A percentile compares a stretch with the other conserved stretches of the same genome.
Conservation (phyloP, 2,329 filamentous ascomycete species). For the Tolypocladium ovalisporum region DNA sequence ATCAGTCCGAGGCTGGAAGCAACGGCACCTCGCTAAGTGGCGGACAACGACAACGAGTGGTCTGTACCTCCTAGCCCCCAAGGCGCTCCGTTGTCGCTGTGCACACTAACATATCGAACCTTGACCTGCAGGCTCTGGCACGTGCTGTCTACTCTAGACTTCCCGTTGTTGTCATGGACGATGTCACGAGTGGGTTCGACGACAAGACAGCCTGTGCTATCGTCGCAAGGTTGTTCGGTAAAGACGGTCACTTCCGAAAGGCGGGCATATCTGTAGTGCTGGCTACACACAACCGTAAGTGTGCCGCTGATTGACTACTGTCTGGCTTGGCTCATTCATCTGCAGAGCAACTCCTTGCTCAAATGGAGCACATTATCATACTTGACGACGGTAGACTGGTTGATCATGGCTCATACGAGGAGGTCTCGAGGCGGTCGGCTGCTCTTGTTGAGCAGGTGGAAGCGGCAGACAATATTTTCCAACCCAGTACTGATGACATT, state of each 20-base stretch:
- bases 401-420: neutral
- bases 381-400: neutral
- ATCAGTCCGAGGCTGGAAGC: neutral
- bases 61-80: neutral
- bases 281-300: neutral
- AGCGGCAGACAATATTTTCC: neutral
- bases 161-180: neutral
- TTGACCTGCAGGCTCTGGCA: neutral
- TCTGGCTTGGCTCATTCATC: neutral
- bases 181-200: neutral
- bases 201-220: neutral
- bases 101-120: neutral
- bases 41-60: conserved; percentile 1
- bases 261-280: neutral
- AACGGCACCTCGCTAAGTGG: neutral
- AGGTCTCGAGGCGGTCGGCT: neutral
- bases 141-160: neutral
- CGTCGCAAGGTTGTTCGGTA: neutral
- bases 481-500: neutral
- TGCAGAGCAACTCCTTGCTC: neutral
- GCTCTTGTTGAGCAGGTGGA: neutral
- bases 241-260: neutral
- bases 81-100: neutral
- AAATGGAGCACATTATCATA: neutral
- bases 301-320: rapidly evolving